Base-by-base conservation (phyloP, 441 rosid genomes). In the Raphanus hybrid region DNA sequence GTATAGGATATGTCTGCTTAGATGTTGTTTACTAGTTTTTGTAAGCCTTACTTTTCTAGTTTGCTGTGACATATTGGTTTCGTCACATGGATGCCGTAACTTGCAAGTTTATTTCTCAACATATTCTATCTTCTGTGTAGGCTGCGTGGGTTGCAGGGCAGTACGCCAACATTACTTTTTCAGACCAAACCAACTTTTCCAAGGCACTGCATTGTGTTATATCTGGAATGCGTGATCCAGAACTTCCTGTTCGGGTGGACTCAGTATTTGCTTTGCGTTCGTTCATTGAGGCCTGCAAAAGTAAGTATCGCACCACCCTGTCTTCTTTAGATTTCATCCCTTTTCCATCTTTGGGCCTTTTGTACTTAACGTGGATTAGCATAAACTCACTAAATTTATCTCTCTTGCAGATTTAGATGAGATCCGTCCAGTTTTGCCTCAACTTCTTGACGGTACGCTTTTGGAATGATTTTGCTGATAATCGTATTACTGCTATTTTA, bases 121-220 rank as follows among this genome's bases (percentile, higher is more conserved):
- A 39, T 15, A 16, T 65, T 77, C 37, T 71, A 58, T 60, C 72
- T 43, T 84, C 82, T 75, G 66, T 79, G 26, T 77, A 96, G 98
- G 99, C 99, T n/a, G 98, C 98, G 2, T 96, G 99, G 99, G 99
- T 96, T 81, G 97, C 98, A 1, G 98, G 99, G 74, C 99, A 93
- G 76, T 96, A 96, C 85, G 99, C 98, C 59, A 86, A 88, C 71
- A 84, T 96, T 67, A 90, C 71, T 82, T 96, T 96, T 74, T 82
- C 92, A 27, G 97, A 96, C 71, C 94, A 87, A 81, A 88, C 82
- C 82, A 92, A 92, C 85, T 96, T 90, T 78, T 87, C 87, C 50
- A 89, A 87, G 81, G 97, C 98, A 66, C 82, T 93, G 83, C 97
- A 86, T 68, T 84, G 96, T 84, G 94, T 93, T 82, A 97, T 96